phyloP scores from a whole-genome alignment of 148 eudicot genomes.

The Cornus florida region DNA sequence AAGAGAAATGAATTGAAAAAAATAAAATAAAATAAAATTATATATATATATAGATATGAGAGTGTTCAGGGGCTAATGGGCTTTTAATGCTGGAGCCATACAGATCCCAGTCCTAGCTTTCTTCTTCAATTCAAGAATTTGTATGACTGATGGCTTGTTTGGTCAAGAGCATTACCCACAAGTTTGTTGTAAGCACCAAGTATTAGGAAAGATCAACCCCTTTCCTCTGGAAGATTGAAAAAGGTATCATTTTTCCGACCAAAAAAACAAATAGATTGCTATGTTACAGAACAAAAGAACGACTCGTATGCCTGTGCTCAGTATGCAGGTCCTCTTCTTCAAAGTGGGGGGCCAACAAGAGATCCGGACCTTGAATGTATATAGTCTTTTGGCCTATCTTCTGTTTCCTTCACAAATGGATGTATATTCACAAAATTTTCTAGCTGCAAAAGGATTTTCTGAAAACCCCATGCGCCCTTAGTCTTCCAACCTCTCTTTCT shows the following conservation, averaged over 20 bases:
- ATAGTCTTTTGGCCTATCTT: slow-evolving; percentile 23
- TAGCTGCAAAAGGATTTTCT: slow-evolving; percentile 29
- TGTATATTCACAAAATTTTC: slow-evolving; percentile 28
- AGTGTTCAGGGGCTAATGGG: slow-evolving; percentile 5
- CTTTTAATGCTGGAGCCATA: slow-evolving; percentile 7
- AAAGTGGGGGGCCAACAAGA: slow-evolving; percentile 27
- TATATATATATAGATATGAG: neutral
- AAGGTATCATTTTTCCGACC: slow-evolving; percentile 31
- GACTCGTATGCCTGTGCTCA: slow-evolving; percentile 44
- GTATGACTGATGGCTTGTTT: neutral
- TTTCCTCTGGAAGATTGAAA: slow-evolving; percentile 29
- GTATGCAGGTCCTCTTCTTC: slow-evolving; percentile 27
- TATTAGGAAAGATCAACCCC: slow-evolving; percentile 11
- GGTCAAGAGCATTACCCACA: slow-evolving; percentile 8
- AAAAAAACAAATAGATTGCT: slow-evolving; percentile 42
- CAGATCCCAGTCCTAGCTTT: slow-evolving; percentile 12
- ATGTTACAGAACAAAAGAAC: slow-evolving; percentile 64
- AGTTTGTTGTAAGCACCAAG: slow-evolving; percentile 23
- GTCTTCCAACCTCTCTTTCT: slow-evolving; percentile 25
- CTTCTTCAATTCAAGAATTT: neutral
- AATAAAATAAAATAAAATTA: neutral
- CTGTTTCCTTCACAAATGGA: slow-evolving; percentile 25
- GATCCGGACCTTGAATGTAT: slow-evolving; percentile 15
- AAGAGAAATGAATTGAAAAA: neutral
- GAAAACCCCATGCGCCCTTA: slow-evolving; percentile 22